Percentiles rank a stretch among this genome's conserved stretches.
Conservation (phyloP, 495 filamentous ascomycete genomes). For the Xanthoparmelia taractica region DNA sequence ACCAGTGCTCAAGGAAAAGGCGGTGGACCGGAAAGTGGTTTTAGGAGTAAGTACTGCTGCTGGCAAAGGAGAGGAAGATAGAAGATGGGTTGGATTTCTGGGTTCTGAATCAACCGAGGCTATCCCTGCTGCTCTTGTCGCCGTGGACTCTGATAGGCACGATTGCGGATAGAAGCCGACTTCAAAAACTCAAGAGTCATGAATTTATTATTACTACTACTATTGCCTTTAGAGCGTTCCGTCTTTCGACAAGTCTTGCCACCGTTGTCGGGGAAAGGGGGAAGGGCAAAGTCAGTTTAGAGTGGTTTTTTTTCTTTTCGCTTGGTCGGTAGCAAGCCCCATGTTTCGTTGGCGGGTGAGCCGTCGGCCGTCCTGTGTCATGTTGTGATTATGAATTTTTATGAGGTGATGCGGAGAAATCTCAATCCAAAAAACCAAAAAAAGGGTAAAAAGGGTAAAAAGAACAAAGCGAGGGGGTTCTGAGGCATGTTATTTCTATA, state of each 20-base stretch:
- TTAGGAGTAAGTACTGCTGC: neutral
- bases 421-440: too few species aligned
- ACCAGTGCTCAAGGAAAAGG: neutral
- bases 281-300: neutral
- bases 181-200: neutral
- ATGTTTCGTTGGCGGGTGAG: neutral
- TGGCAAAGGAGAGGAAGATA: neutral
- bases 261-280: slow-evolving; percentile 5
- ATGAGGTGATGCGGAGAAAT: neutral
- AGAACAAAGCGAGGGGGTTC: too few species aligned
- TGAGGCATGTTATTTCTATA: too few species aligned
- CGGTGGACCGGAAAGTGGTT: slow-evolving; percentile 1
- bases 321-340: neutral
- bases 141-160: neutral
- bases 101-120: neutral
- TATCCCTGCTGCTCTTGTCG: neutral
- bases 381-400: neutral
- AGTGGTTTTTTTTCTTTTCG: neutral
- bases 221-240: neutral
- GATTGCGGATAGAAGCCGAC: slow-evolving; percentile 4
- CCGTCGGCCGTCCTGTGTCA: neutral
- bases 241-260: neutral
- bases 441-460: neutral
- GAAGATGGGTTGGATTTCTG: neutral
- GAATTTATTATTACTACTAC: too few species aligned